Evolutionary conservation across 1,284 basidiomycete genomes (phyloP), one percentile per base, ranked within the genome.

Genomic region (Malassezia equina): DNA sequence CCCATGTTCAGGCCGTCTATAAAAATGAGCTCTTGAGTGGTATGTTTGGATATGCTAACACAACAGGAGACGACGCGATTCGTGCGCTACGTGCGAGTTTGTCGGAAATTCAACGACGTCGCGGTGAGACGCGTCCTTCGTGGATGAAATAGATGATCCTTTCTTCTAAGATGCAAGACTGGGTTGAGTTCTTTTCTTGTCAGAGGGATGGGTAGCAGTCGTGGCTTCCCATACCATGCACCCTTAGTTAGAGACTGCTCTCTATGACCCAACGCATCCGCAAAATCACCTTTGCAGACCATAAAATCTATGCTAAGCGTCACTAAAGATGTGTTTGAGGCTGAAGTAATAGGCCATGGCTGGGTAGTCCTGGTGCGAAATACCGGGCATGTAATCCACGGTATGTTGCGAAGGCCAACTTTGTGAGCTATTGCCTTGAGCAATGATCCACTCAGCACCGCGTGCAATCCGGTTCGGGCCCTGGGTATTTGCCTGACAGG

Each of bases 391-490:
- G 42, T 66, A 67, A 41, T 67, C 63, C 17, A 65, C 62, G 0
- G 59, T 61, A 12, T 71, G 68, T 7, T 17, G 51, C 0, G 55
- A 13, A 1, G 69, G 65, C 36, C 69, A 69, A 7, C 55, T 61
- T 8, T 33, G 42, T 13, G 40, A 43, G 27, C 41, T 41, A 25
- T 45, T 43, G 8, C 47, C 59, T 3, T 64, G 52, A 8, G 51
- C 27, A 12, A 66, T 47, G 19, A 72, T 51, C 34, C 67, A 72
- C 5, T 64, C 59, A 3, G 63, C 59, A 7, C 58, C 68, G 7
- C 69, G 61, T 32, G 68, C 66, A 50, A 72, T 19, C 41, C 70
- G 69, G 50, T 64, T 69, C 13, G 58, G 62, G 3, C 69, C 69
- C 47, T 72, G 69, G 47, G 45, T 51, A 21, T 48, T 55, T 4